Percentiles rank a stretch among this genome's conserved stretches.
Evolutionary conservation across 306 rosid species (phyloP).

Genomic region (Cucurbita argyrosperma): DNA sequence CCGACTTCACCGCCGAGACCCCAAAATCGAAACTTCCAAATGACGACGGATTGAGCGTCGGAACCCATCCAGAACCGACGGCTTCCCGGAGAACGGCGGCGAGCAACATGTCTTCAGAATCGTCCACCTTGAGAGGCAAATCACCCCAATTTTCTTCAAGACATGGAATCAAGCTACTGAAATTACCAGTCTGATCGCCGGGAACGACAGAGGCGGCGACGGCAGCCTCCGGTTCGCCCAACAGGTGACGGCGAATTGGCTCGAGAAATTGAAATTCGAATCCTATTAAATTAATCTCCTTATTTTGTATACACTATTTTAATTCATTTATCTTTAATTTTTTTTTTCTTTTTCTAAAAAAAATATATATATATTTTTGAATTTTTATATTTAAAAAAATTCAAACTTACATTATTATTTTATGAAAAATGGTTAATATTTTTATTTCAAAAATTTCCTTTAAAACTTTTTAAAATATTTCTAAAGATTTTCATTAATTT

Average conservation of each 20-base stretch:
- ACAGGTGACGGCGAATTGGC: slow-evolving; percentile 50
- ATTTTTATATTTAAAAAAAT: too few relatives aligned
- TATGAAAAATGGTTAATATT: too few relatives aligned
- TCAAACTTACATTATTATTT: too few relatives aligned
- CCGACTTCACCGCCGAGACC: slow-evolving; percentile 25
- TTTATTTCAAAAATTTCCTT: too few relatives aligned
- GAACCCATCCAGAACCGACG: slow-evolving; percentile 58
- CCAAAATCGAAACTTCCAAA: slow-evolving; percentile 10
- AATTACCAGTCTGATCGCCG: slow-evolving; percentile 40
- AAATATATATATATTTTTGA: too few relatives aligned
- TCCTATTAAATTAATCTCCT: not conserved
- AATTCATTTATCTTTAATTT: too few relatives aligned
- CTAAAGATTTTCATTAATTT: too few relatives aligned
- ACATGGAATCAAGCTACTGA: slow-evolving; percentile 50
- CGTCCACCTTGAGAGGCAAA: slow-evolving; percentile 63
- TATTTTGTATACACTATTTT: not conserved
- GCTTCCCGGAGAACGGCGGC: slow-evolving; percentile 66
- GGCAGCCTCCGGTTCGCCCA: slow-evolving; percentile 34
- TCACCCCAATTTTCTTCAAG: slow-evolving; percentile 64
- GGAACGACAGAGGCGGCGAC: not conserved
- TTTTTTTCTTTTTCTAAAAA: too few relatives aligned
- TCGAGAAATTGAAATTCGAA: slow-evolving; percentile 16
- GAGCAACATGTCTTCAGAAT: slow-evolving; percentile 76
- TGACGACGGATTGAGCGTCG: slow-evolving; percentile 18
- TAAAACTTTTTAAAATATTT: too few relatives aligned